Evolutionary conservation across 2,329 filamentous ascomycete species (phyloP).

Genomic region (Ophiognomonia clavigignenti-juglandacearum): DNA sequence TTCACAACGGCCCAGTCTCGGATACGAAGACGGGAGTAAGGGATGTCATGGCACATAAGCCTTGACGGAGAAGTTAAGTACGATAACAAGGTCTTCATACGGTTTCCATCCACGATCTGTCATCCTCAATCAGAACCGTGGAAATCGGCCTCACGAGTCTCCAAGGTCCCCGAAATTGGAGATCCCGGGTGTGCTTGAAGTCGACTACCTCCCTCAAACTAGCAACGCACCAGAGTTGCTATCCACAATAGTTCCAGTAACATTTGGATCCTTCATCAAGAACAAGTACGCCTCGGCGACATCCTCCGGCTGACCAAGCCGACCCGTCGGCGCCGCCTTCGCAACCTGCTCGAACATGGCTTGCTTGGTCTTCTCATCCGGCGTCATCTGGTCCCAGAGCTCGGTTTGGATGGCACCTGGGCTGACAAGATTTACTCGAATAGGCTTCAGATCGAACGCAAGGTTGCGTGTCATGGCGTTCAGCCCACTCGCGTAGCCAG

Average conservation of each 20-base stretch:
- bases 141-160: no score
- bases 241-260: conserved; percentile 20
- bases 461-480: conserved; percentile 50
- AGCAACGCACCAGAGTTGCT: conserved; percentile 20
- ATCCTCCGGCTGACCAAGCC: conserved; percentile 20
- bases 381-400: conserved; percentile 27
- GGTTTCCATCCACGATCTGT: no score
- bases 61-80: no score
- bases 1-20: no score
- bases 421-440: conserved; percentile 58
- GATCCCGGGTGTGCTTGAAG: not conserved
- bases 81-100: no score
- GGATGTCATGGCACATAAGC: no score
- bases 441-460: conserved; percentile 57
- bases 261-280: conserved; percentile 24
- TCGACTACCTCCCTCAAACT: not conserved
- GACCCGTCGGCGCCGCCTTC: conserved; percentile 17
- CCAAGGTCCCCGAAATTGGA: not conserved
- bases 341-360: conserved; percentile 18
- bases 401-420: conserved; percentile 51
- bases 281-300: conserved; percentile 26
- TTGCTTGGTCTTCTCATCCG: conserved; percentile 18
- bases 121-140: no score
- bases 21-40: no score
- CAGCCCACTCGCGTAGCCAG: conserved; percentile 43